Evolutionary conservation across 1,284 basidiomycete species (phyloP).

Genomic region (Coniophora puteana): DNA sequence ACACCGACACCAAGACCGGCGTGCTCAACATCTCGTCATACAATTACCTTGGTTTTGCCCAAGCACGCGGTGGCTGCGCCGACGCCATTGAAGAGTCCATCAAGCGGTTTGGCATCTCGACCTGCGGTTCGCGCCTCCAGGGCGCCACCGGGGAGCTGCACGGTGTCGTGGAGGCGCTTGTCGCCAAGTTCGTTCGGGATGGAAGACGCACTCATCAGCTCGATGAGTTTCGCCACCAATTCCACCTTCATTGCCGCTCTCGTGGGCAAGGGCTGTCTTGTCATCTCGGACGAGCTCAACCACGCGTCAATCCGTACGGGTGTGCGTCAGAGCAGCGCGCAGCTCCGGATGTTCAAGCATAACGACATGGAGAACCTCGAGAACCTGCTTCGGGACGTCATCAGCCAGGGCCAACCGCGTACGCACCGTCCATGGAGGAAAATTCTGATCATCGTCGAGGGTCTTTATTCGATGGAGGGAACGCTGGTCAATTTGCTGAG

Average conservation of each 20-base stretch:
- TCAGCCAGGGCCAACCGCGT: slow-evolving; percentile 93
- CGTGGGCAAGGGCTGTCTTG: slow-evolving; percentile 83
- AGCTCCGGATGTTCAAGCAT: slow-evolving; percentile 91
- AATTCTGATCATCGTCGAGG: slow-evolving; percentile 91
- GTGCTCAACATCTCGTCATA: slow-evolving; percentile 94
- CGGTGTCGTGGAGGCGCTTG: slow-evolving; percentile 74
- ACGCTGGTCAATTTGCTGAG: slow-evolving; percentile 81
- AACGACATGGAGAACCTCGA: slow-evolving; percentile 88
- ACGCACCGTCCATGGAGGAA: slow-evolving; percentile 97
- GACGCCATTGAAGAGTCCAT: slow-evolving; percentile 83
- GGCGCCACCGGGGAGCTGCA: slow-evolving; percentile 83
- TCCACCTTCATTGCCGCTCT: slow-evolving; percentile 90
- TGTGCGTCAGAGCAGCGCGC: slow-evolving; percentile 81
- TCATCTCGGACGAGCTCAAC: slow-evolving; percentile 95
- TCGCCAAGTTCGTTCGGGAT: slow-evolving; percentile 81
- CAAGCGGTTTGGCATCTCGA: slow-evolving; percentile 71
- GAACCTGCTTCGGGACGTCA: slow-evolving; percentile 77
- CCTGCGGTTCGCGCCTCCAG: slow-evolving; percentile 77
- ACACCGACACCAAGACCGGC: slow-evolving; percentile 77
- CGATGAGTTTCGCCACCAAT: slow-evolving; percentile 98
- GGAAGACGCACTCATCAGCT: slow-evolving; percentile 83
- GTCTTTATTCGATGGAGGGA: slow-evolving; percentile 95
- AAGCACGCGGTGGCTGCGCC: slow-evolving; percentile 86
- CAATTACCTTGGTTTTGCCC: slow-evolving; percentile 97
- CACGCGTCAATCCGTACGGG: slow-evolving; percentile 93